These are phyloP conservation scores for Trichosporon asahii DNA, from an alignment of 1,284 basidiomycete species.

Conservation along the genomic window DNA sequence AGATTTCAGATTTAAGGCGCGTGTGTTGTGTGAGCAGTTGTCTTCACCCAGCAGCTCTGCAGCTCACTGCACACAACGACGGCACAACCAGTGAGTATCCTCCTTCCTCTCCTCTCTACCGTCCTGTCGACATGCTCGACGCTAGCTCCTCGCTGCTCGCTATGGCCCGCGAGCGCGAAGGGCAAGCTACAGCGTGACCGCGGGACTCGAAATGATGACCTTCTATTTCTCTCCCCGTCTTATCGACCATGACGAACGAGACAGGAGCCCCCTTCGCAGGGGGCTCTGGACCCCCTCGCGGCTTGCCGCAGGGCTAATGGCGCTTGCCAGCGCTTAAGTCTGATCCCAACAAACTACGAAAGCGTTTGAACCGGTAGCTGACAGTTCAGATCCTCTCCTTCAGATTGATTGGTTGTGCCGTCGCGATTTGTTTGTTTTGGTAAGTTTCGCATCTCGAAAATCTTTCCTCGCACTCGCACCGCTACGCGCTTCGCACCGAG, in stretches of 20 bases:
- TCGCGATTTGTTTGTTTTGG: neutral
- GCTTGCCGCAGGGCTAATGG: conserved; percentile 44
- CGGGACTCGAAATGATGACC: conserved; percentile 43
- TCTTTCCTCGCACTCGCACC: conserved; percentile 5
- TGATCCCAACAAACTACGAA: conserved; percentile 33
- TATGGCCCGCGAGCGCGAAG: neutral
- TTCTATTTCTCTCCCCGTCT: conserved; percentile 55
- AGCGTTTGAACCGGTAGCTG: conserved; percentile 11
- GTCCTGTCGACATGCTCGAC: neutral
- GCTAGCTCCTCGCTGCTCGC: neutral
- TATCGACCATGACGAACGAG: conserved; percentile 55
- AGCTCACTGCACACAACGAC: neutral
- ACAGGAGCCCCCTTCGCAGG: conserved; percentile 52
- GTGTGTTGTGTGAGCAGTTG: neutral
- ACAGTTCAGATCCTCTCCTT: conserved; percentile 4
- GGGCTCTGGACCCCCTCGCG: conserved; percentile 42
- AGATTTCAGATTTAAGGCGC: conserved; percentile 5
- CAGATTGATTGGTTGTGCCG: neutral
- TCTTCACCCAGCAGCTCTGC: neutral
- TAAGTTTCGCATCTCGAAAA: conserved; percentile 12
- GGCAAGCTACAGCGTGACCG: neutral
- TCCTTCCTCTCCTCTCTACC: conserved; percentile 14
- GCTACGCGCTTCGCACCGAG: neutral
- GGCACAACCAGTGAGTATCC: conserved; percentile 19
- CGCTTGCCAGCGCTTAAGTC: conserved; percentile 55